Evolutionary conservation across 805 yeast genomes (phyloP).

Genomic region (Priceomyces medius): DNA sequence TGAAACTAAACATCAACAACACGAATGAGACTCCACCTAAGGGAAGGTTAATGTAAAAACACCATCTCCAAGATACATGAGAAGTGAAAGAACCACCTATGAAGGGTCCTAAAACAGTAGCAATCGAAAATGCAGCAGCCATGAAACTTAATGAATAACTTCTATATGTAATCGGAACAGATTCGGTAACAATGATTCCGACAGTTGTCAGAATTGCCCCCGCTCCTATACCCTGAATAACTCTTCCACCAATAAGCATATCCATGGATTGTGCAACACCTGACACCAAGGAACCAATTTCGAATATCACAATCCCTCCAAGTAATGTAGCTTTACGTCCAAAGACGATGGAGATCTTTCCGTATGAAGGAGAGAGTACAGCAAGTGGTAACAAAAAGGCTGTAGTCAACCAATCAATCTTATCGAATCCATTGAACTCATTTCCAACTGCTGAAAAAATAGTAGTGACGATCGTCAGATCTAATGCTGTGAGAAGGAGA

Average conservation of each 20-base stretch:
- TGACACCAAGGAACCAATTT: slow-evolving; percentile 59
- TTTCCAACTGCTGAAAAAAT: slow-evolving; percentile 49
- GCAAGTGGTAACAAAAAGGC: slow-evolving; percentile 57
- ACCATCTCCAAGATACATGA: slow-evolving; percentile 71
- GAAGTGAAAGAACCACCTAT: slow-evolving; percentile 65
- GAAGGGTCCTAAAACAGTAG: slow-evolving; percentile 60
- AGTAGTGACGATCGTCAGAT: slow-evolving; percentile 57
- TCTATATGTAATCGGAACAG: slow-evolving; percentile 44
- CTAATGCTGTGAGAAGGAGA: slow-evolving; percentile 48
- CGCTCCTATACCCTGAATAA: slow-evolving; percentile 71
- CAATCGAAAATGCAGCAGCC: slow-evolving; percentile 46
- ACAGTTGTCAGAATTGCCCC: slow-evolving; percentile 63
- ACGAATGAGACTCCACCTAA: slow-evolving; percentile 53
- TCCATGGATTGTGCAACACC: slow-evolving; percentile 57
- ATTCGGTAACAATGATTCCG: slow-evolving; percentile 56
- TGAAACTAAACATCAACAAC: slow-evolving; percentile 39
- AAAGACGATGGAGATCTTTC: slow-evolving; percentile 52
- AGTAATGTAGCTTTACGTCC: slow-evolving; percentile 56
- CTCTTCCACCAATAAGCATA: slow-evolving; percentile 69
- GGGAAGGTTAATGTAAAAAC: slow-evolving; percentile 69
- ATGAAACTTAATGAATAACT: slow-evolving; percentile 38
- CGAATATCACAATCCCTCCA: slow-evolving; percentile 51
- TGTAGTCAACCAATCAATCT: slow-evolving; percentile 59
- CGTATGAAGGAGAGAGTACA: slow-evolving; percentile 55
- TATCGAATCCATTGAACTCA: slow-evolving; percentile 48